These are phyloP conservation scores for Lotus japonicus DNA, from an alignment of 306 rosid genomes.

Conservation along the genomic window DNA sequence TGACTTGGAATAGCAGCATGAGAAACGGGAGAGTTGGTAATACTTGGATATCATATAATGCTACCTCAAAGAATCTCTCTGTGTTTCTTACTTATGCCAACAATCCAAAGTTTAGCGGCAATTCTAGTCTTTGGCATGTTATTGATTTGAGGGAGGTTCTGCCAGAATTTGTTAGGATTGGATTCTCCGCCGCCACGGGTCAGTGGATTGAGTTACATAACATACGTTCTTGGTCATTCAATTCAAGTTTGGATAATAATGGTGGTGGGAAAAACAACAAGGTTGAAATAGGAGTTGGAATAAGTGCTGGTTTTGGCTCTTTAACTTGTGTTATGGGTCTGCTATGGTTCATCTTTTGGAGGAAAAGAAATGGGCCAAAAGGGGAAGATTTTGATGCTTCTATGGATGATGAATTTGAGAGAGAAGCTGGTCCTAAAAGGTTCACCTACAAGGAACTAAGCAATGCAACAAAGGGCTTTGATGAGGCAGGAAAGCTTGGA, in stretches of 20 bases:
- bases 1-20: conserved; percentile 44
- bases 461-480: conserved; percentile 41
- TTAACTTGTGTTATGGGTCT: conserved; percentile 34
- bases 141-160: conserved; percentile 52
- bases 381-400: conserved; percentile 26
- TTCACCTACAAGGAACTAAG: conserved; percentile 47
- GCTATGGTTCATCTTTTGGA: conserved; percentile 38
- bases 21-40: conserved; percentile 40
- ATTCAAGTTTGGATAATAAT: conserved; percentile 42
- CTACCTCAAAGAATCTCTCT: conserved; percentile 45
- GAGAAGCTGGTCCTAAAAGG: conserved; percentile 59
- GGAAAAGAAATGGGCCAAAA: conserved; percentile 11
- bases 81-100: conserved; percentile 50
- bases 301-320: conserved; percentile 29
- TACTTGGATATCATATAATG: conserved; percentile 63
- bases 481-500: conserved; percentile 53
- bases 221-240: conserved; percentile 63
- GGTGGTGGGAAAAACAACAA: neutral
- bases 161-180: conserved; percentile 57
- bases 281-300: conserved; percentile 23
- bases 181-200: conserved; percentile 80
- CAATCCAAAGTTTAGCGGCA: conserved; percentile 29
- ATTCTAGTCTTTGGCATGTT: conserved; percentile 32
- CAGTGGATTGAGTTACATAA: conserved; percentile 44
- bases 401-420: conserved; percentile 56